Conservation (phyloP, 1,284 basidiomycete species). For the Polyporus tsugae region DNA sequence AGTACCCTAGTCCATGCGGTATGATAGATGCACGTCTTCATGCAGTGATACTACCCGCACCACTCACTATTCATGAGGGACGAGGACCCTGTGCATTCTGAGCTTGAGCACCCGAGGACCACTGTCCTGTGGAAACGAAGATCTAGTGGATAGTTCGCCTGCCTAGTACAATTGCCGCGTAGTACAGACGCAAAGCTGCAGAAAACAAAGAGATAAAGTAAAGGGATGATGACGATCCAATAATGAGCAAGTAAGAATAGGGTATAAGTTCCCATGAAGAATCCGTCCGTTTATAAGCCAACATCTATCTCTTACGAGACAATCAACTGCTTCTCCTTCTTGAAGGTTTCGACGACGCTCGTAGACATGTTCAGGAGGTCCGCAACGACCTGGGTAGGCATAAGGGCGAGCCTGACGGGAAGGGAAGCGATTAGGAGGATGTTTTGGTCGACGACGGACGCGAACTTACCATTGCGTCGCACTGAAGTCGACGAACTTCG, state of each 20-base stretch:
- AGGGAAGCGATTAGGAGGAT: not conserved
- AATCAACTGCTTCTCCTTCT: conserved; percentile 41
- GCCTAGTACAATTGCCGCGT: not conserved
- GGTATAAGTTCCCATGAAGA: not conserved
- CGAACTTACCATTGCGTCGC: conserved; percentile 36
- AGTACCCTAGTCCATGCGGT: too few species aligned
- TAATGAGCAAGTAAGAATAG: not conserved
- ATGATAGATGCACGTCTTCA: too few species aligned
- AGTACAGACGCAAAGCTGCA: not conserved
- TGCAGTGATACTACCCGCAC: too few species aligned
- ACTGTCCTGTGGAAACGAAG: not conserved
- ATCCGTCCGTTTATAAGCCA: not conserved
- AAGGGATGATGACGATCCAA: not conserved
- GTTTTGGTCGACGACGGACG: too few species aligned
- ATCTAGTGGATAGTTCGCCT: not conserved
- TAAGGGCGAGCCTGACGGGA: conserved; percentile 40
- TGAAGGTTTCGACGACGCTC: conserved; percentile 34
- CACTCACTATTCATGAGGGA: too few species aligned
- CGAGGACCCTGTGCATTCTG: too few species aligned
- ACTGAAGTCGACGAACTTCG: conserved; percentile 39
- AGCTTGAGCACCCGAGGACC: too few species aligned
- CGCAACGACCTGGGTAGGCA: conserved; percentile 44
- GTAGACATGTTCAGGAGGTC: conserved; percentile 42
- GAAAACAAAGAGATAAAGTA: not conserved
- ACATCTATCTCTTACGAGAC: conserved; percentile 31